Base-by-base conservation (phyloP, 1,284 basidiomycete species). In the Naganishia sp. region DNA sequence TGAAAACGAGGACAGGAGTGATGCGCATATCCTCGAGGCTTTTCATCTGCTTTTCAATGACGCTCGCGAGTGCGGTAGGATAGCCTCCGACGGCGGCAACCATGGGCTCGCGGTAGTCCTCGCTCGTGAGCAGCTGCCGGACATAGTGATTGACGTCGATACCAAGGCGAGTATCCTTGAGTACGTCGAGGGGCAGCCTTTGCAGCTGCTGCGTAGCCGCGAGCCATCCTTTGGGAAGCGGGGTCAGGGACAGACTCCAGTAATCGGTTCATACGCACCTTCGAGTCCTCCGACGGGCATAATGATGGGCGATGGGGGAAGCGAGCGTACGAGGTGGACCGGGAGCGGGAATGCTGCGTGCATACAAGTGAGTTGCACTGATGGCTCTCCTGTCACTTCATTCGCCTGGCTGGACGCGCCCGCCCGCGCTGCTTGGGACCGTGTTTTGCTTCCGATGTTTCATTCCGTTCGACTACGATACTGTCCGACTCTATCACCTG, bases 1-100 rank as follows among this genome's bases (percentile, higher is more conserved):
- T 87, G 80, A 99, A 96, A 57, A 99, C 92, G 75, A 99, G 97
- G 42, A 99, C 92, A 31, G 95, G 96, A 78, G 96, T 97, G 83
- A 99, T 95, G 70, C 86, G 88, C 52, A 90, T 83, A 81, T 89
- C 89, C 84, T 97, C 94, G 73, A 98, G 87, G 10, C 86, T 83
- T 56, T 94, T 89, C 56, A 99, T 84, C 83, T 99, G 94, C 42
- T 87, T 84, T 81, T 97, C 94, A 77, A 99, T 94, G 69, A 91
- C 88, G 70, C 85, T 84, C 13, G 87, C 88, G 63, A 96, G 84
- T 39, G 90, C 88, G 65, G 97, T 85, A 2, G 94, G 94, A 7
- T 93, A 84, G 42, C 95, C 95, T 43, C 95, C 95, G 1, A 94
- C 94, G 0, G 94, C 94, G 0, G 94, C 91, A 15, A 97, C 86